Percentiles rank a stretch among this genome's conserved stretches.
Evolutionary conservation across 345 rosid genomes (phyloP).

Genomic region (Kernera saxatilis): DNA sequence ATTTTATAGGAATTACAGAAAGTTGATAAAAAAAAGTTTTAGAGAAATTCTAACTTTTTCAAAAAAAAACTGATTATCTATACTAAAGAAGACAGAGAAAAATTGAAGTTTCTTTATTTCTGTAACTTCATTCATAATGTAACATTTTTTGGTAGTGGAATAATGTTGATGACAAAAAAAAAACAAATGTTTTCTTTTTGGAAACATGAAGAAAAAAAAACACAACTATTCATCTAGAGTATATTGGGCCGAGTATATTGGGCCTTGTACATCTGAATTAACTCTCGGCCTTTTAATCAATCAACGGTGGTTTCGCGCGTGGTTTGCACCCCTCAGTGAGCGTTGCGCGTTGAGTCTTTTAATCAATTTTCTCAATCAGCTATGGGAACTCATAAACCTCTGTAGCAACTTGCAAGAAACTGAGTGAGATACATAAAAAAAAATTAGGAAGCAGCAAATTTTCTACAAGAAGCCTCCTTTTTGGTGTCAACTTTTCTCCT

Average conservation of each 20-base stretch:
- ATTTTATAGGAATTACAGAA: no score
- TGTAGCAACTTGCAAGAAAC: not conserved
- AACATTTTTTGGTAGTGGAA: no score
- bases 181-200: no score
- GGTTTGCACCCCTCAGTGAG: not conserved
- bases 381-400: conserved; percentile 1
- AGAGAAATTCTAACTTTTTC: no score
- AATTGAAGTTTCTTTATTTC: no score
- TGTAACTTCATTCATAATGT: no score
- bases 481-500: conserved; percentile 4
- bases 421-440: not conserved
- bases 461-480: not conserved
- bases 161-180: no score
- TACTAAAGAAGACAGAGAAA: no score
- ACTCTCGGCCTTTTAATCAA: not conserved
- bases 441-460: not conserved
- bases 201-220: no score
- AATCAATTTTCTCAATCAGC: conserved; percentile 6
- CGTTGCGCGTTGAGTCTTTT: not conserved
- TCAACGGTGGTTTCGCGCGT: not conserved
- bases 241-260: not conserved
- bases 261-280: not conserved
- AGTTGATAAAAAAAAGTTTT: no score
- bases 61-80: no score
- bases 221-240: no score